Percentiles rank a stretch among this genome's conserved stretches.
These are phyloP conservation scores for Cyclospora cayetanensis DNA, from an alignment of 169 alveolate species.

Conservation along the genomic window DNA sequence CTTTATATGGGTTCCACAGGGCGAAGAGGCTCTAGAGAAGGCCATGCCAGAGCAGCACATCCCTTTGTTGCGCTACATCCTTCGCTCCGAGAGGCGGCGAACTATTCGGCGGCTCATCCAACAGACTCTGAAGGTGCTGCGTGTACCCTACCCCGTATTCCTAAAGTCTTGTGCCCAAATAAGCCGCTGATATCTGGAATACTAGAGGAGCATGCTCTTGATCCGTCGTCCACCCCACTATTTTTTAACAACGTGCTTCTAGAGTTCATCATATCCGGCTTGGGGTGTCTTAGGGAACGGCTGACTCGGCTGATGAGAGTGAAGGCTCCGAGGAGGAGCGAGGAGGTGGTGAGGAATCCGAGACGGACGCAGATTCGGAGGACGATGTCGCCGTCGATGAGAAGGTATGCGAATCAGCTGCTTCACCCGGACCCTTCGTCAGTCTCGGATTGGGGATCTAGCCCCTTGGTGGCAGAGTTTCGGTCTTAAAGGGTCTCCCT, in stretches of 20 bases:
- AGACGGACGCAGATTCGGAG: neutral
- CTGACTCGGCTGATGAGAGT: neutral
- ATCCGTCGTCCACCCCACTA: too few species aligned
- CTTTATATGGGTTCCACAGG: neutral
- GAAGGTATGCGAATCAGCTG: neutral
- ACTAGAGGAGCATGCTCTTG: too few species aligned
- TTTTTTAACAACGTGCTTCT: too few species aligned
- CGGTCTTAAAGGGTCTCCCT: neutral
- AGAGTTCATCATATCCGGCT: conserved; percentile 6
- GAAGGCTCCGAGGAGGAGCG: neutral
- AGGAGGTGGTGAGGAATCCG: neutral
- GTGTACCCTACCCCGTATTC: too few species aligned
- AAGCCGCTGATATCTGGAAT: too few species aligned
- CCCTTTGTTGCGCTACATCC: conserved; percentile 32
- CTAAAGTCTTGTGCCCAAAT: too few species aligned
- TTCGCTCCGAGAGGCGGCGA: neutral
- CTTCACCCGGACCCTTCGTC: neutral
- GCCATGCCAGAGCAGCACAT: conserved; percentile 45
- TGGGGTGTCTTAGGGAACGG: neutral
- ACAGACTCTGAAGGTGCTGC: neutral
- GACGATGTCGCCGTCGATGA: neutral
- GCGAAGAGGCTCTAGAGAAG: neutral
- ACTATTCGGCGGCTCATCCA: conserved; percentile 6
- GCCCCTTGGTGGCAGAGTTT: neutral
- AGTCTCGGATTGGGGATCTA: neutral